These are phyloP conservation scores for Diaporthe humulicola DNA, from an alignment of 2,329 filamentous ascomycete species.

Conservation along the genomic window DNA sequence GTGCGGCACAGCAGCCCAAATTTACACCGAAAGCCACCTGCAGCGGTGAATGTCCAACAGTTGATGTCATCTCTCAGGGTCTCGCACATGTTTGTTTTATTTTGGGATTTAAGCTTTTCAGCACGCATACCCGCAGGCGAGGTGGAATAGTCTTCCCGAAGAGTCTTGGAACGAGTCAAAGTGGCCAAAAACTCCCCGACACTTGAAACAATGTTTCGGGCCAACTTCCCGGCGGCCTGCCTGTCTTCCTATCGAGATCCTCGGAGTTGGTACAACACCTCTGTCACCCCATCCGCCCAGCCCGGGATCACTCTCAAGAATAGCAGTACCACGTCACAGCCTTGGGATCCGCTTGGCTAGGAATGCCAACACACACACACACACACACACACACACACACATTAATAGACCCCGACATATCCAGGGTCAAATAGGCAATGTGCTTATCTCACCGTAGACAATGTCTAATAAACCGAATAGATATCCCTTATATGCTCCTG, in stretches of 20 bases:
- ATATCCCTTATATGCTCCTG: neutral
- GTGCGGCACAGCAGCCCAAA: conserved; percentile 4
- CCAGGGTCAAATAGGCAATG: neutral
- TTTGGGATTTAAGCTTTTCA: conserved; percentile 7
- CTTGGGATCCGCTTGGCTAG: neutral
- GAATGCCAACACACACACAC: neutral
- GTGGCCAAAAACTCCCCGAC: neutral
- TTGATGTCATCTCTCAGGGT: neutral
- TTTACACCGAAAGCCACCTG: no score
- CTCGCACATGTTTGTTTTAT: neutral
- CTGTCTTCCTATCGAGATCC: neutral
- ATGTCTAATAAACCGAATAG: neutral
- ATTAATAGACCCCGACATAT: neutral
- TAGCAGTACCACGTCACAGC: neutral
- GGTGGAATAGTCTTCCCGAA: neutral
- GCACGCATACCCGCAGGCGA: neutral
- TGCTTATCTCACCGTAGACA: neutral
- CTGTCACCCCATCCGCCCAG: neutral
- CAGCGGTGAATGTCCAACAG: neutral
- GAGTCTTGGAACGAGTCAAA: neutral
- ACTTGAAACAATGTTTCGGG: conserved; percentile 25
- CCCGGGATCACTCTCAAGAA: conserved; percentile 15
- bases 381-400: neutral
- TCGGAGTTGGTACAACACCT: neutral
- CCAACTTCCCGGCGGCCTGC: neutral